Percentiles rank a stretch among this genome's conserved stretches.
Conservation (phyloP, 768 basidiomycete genomes). For the Pulveroboletus sp. region DNA sequence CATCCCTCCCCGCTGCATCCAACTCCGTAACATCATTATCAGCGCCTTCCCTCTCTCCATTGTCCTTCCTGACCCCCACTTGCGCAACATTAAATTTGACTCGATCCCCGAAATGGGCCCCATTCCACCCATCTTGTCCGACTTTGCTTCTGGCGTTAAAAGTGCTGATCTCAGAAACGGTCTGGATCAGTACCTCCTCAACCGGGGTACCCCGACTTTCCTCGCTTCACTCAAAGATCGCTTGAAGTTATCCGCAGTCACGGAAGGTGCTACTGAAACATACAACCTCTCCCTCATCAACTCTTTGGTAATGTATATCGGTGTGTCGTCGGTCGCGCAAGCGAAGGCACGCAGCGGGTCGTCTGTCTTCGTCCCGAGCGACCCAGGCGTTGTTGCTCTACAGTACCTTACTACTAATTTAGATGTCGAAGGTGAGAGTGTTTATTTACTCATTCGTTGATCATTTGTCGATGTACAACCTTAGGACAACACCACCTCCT, state of each 20-base stretch:
- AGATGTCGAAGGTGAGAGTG: constrained; percentile 79
- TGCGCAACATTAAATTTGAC: constrained; percentile 70
- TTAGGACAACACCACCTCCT: constrained; percentile 93
- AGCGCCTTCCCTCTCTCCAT: constrained; percentile 87
- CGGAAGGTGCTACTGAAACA: constrained; percentile 47
- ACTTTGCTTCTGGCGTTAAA: constrained; percentile 82
- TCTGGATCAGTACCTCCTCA: constrained; percentile 83
- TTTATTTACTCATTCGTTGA: background rate
- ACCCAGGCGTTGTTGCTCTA: constrained; percentile 81
- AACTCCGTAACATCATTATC: constrained; percentile 93
- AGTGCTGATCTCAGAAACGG: constrained; percentile 71
- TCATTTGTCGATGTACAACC: background rate
- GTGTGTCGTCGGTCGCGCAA: constrained; percentile 88
- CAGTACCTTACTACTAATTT: constrained; percentile 79
- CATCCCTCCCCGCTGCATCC: constrained; percentile 89
- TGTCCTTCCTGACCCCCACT: constrained; percentile 80
- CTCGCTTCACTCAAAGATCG: constrained; percentile 76
- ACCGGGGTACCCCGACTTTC: constrained; percentile 67
- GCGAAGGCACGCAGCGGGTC: constrained; percentile 81
- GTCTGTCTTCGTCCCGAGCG: constrained; percentile 72
- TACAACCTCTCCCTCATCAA: constrained; percentile 92
- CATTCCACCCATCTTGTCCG: constrained; percentile 86
- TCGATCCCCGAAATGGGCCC: constrained; percentile 85
- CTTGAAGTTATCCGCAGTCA: constrained; percentile 46
- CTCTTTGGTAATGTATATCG: constrained; percentile 92